Base-by-base conservation (phyloP, 257 asterid genomes). In the Solanum boliviense region DNA sequence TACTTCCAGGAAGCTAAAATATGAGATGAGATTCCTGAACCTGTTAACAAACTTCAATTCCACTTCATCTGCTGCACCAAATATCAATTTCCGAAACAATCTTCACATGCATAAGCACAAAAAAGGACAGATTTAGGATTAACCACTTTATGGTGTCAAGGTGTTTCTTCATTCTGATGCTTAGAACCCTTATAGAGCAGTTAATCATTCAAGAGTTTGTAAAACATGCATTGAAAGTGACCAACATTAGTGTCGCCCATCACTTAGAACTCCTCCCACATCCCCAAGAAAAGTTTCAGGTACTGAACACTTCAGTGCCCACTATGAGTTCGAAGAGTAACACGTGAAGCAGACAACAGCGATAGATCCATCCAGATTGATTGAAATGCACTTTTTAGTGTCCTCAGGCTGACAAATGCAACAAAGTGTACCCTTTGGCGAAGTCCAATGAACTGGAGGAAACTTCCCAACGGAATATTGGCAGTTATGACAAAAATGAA, bases 1-100 rank as follows among this genome's bases (percentile, higher is more conserved):
- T 7, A 70, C 39, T 34, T 85, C 35, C 32, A 32, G 13, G 56
- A 85, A 38, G 34, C 31, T 13, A 85, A 41, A 48, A 23, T 31
- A 41, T 39, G 32, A 85, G 18, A 89, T 72, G 88, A n/a, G 86
- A 87, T 79, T 86, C 56, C 31, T 36, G 21, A 88, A 94, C 99
- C 99, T 95, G 92, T 94, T 93, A 92, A 96, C 93, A 67, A 96
- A 96, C 93, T 95, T 96, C 91, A 96, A 85, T 89, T 96, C 99
- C 68, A 96, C 95, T 94, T 95, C 99, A 93, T 96, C 99, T 13
- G 99, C 99, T 75, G 93, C 98, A 88, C 99, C 99, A 83, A 96
- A 96, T 86, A 96, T 95, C 74, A 94, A 93, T 90, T 96, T 96
- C 86, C 99, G 95, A 84, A 96, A 96, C 85, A 96, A 90, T 93